phyloP scores from a whole-genome alignment of 176 grass and related monocot genomes.

The Zea luxurians region DNA sequence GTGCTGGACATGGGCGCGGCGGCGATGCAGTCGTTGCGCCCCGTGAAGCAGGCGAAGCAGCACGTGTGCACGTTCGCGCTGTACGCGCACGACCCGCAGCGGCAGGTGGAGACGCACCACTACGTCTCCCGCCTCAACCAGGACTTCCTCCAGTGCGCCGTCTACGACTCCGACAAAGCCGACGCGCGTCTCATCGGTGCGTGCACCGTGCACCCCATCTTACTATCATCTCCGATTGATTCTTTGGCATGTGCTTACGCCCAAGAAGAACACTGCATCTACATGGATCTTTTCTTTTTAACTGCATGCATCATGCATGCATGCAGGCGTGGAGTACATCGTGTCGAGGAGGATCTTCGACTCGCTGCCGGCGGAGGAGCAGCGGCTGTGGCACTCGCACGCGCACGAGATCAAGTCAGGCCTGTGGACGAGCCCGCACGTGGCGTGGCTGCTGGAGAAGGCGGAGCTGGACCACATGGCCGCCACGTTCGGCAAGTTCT shows the following conservation, averaged over 20 bases:
- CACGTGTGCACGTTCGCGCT: conserved; percentile 82
- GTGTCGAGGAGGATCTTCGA: conserved; percentile 59
- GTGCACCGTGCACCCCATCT: neutral
- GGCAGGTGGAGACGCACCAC: conserved; percentile 84
- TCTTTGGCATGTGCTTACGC: neutral
- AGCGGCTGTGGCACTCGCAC: conserved; percentile 92
- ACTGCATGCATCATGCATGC: neutral
- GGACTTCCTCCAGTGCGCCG: conserved; percentile 81
- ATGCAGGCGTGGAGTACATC: conserved; percentile 86
- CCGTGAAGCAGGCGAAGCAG: conserved; percentile 76
- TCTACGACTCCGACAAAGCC: conserved; percentile 65
- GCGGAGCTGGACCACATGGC: conserved; percentile 56
- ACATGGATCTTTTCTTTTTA: neutral
- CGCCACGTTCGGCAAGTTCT: conserved; percentile 76
- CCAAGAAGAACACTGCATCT: too few relatives aligned
- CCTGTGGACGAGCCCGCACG: conserved; percentile 52
- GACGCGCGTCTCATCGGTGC: conserved; percentile 62
- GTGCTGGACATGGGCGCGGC: conserved; percentile 74
- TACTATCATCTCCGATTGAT: neutral
- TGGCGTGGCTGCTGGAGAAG: conserved; percentile 53
- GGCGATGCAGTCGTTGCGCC: conserved; percentile 63
- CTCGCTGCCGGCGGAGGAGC: conserved; percentile 56
- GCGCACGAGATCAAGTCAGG: conserved; percentile 75
- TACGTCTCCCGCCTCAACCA: conserved; percentile 66
- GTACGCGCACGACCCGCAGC: conserved; percentile 68